Conservation (phyloP, 1,284 basidiomycete genomes). For the Psilocybe mexicana region DNA sequence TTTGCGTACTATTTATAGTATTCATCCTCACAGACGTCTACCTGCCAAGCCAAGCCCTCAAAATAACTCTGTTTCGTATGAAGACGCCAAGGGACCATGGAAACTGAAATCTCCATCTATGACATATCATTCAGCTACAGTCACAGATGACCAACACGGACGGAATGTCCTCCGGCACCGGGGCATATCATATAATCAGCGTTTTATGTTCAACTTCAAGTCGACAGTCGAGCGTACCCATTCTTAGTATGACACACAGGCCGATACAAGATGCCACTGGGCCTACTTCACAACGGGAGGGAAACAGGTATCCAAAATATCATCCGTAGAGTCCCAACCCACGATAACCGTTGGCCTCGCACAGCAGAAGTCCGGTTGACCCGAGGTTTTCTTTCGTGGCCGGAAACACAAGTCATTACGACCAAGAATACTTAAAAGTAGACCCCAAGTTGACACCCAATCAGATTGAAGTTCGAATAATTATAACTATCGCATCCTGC, state of each 20-base stretch:
- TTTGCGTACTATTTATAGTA: constrained; percentile 12
- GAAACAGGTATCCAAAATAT: no score
- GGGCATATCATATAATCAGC: not conserved
- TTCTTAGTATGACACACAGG: no score
- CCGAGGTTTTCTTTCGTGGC: not conserved
- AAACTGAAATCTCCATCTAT: constrained; percentile 17
- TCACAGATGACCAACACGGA: not conserved
- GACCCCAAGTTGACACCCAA: not conserved
- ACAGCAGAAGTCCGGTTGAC: not conserved
- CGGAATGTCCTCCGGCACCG: not conserved
- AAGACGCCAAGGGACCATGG: constrained; percentile 20
- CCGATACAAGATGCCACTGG: no score
- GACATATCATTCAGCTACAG: constrained; percentile 11
- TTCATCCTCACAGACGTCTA: constrained; percentile 8
- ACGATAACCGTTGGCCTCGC: not conserved
- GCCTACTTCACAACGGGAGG: no score
- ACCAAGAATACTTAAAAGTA: constrained; percentile 1
- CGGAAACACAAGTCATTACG: not conserved
- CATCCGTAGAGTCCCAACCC: no score
- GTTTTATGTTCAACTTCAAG: not conserved
- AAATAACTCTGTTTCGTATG: constrained; percentile 11
- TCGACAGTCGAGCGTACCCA: no score
- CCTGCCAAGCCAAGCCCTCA: constrained; percentile 7
- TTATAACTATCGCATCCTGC: not conserved
- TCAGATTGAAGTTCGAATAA: not conserved